Percentiles rank a stretch among this genome's conserved stretches.
phyloP scores from a whole-genome alignment of 106 monocot genomes.

The Allium sativum region DNA sequence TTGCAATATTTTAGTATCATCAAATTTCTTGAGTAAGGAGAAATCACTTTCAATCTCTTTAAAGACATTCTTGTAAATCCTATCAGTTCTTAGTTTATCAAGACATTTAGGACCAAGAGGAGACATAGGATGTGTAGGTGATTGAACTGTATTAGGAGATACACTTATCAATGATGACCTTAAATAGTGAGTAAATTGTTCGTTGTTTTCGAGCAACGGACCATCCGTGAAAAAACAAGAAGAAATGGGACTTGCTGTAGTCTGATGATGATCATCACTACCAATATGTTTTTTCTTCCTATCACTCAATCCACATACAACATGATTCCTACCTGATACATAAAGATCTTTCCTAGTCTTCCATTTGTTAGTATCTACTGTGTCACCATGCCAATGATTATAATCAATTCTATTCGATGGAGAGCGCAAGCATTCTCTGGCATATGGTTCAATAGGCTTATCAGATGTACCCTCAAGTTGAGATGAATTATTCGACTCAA shows the following conservation, averaged over 20 bases:
- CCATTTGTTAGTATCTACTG: conserved; percentile 26
- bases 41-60: conserved; percentile 32
- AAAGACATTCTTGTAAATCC: conserved; percentile 23
- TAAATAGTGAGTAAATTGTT: conserved; percentile 12
- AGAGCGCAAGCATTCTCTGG: conserved; percentile 61
- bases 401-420: conserved; percentile 42
- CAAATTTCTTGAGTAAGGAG: conserved; percentile 7
- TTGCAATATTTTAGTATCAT: not conserved
- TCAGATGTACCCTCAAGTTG: conserved; percentile 4
- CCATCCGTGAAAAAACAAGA: conserved; percentile 53
- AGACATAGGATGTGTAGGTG: conserved; percentile 68
- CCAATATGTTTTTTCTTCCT: conserved; percentile 57
- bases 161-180: conserved; percentile 18
- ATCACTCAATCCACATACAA: conserved; percentile 18
- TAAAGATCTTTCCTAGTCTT: conserved; percentile 6
- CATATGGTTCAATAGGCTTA: conserved; percentile 27
- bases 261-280: conserved; percentile 9
- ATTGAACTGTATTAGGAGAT: conserved; percentile 36
- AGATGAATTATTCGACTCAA: conserved; percentile 32
- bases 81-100: conserved; percentile 58
- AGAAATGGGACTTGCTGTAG: conserved; percentile 9
- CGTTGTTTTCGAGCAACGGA: conserved; percentile 50
- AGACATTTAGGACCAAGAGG: conserved; percentile 79
- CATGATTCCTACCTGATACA: conserved; percentile 4
- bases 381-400: conserved; percentile 50